phyloP scores from a whole-genome alignment of 1,139 yeast species.

The Scheffersomyces quercinus region DNA sequence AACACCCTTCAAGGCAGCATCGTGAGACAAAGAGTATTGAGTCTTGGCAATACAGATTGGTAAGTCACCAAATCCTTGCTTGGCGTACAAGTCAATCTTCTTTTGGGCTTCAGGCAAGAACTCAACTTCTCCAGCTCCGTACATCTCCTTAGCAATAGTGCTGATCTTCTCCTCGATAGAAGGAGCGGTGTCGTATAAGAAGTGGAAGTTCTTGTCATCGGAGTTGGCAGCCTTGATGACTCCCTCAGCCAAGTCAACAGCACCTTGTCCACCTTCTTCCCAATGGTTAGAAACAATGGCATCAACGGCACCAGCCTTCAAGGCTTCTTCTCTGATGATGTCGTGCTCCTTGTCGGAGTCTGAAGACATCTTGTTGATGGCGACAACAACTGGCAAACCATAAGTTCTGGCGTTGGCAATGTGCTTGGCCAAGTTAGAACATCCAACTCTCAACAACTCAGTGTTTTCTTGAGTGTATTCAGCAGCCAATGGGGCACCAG shows the following conservation, averaged over 20 bases:
- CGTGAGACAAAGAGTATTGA: slow-evolving; percentile 94
- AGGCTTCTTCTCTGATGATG: slow-evolving; percentile 77
- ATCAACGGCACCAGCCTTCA: slow-evolving; percentile 92
- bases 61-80: slow-evolving; percentile 87
- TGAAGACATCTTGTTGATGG: slow-evolving; percentile 87
- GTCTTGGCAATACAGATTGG: slow-evolving; percentile 98
- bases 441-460: slow-evolving; percentile 80
- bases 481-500: slow-evolving; percentile 87
- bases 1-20: slow-evolving; percentile 89
- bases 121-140: slow-evolving; percentile 91
- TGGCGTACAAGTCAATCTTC: slow-evolving; percentile 80
- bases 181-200: slow-evolving; percentile 70
- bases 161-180: slow-evolving; percentile 82
- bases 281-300: slow-evolving; percentile 96
- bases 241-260: slow-evolving; percentile 82
- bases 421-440: slow-evolving; percentile 89
- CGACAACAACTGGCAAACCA: slow-evolving; percentile 94
- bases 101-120: slow-evolving; percentile 80
- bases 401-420: slow-evolving; percentile 82
- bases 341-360: slow-evolving; percentile 85
- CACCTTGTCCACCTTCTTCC: slow-evolving; percentile 98
- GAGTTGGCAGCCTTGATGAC: slow-evolving; percentile 72
- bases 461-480: slow-evolving; percentile 86
- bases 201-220: slow-evolving; percentile 55
- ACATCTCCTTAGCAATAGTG: slow-evolving; percentile 85